Evolutionary conservation across 2,329 filamentous ascomycete genomes (phyloP).

Genomic region (Periconia digitata): DNA sequence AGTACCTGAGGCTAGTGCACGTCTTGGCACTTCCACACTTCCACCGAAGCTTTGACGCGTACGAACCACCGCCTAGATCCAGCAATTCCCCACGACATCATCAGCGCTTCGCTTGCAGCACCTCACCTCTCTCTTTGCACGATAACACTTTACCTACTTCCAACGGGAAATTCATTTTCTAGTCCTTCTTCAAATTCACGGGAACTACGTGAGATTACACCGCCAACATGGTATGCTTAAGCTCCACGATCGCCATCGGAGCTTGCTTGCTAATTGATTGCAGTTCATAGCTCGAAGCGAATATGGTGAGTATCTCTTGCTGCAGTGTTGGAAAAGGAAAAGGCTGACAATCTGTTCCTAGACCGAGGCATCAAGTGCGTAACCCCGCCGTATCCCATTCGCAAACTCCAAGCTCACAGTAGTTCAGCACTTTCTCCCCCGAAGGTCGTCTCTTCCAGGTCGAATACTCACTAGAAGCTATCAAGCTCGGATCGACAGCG

Average conservation of each 20-base stretch:
- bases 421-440: constrained; percentile 89
- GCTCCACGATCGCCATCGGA: constrained; percentile 24
- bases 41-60: neutral
- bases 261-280: constrained; percentile 32
- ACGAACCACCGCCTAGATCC: neutral
- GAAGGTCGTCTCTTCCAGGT: constrained; percentile 99
- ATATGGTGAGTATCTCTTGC: constrained; percentile 73
- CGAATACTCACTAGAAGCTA: constrained; percentile 99
- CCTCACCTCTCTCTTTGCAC: neutral
- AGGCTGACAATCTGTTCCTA: constrained; percentile 44
- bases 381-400: constrained; percentile 14
- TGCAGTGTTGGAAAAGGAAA: neutral
- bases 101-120: neutral
- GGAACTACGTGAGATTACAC: constrained; percentile 2
- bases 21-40: neutral
- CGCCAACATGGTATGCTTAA: constrained; percentile 35
- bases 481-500: constrained; percentile 97
- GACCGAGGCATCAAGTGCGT: constrained; percentile 97
- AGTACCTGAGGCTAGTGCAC: neutral
- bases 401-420: constrained; percentile 24
- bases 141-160: neutral
- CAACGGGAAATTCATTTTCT: neutral
- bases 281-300: constrained; percentile 99
- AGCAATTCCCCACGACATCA: constrained; percentile 1
- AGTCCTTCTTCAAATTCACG: neutral